These are phyloP conservation scores for Mallotus japonicus DNA, from an alignment of 441 rosid genomes.

Conservation along the genomic window DNA sequence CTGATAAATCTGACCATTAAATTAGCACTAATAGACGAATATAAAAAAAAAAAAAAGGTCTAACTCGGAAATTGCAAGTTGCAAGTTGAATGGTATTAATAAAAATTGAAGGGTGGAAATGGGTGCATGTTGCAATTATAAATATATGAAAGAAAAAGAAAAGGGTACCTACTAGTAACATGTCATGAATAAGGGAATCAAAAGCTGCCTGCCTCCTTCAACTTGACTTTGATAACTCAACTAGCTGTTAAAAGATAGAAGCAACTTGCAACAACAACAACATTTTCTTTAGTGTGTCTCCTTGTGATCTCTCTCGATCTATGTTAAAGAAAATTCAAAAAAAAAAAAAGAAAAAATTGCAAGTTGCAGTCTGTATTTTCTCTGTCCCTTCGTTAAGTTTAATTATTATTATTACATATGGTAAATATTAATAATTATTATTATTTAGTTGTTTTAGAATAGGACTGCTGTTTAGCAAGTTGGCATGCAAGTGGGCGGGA, in stretches of 20 bases:
- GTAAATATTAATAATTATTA: no score
- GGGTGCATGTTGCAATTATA: conserved; percentile 17
- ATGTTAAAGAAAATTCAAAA: no score
- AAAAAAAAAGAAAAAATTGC: conserved; percentile 21
- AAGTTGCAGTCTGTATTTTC: background rate
- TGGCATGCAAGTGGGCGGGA: conserved; percentile 38
- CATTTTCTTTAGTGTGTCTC: background rate
- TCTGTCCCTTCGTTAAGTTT: background rate
- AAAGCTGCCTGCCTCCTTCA: conserved; percentile 22
- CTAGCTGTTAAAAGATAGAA: conserved; percentile 13
- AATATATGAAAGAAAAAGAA: background rate
- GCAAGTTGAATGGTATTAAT: background rate
- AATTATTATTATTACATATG: no score
- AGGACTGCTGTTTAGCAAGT: conserved; percentile 34
- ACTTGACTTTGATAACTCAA: conserved; percentile 29
- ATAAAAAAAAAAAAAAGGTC: no score
- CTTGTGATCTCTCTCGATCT: no score
- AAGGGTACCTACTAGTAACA: no score
- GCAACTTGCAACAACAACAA: conserved; percentile 27
- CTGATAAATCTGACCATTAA: no score
- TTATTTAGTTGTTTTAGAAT: conserved; percentile 7
- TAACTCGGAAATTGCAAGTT: no score
- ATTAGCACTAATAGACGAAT: no score
- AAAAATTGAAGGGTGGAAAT: background rate
- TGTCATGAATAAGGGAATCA: conserved; percentile 27